These are phyloP conservation scores for Psilocybe azurescens DNA, from an alignment of 768 basidiomycete genomes.

Conservation along the genomic window DNA sequence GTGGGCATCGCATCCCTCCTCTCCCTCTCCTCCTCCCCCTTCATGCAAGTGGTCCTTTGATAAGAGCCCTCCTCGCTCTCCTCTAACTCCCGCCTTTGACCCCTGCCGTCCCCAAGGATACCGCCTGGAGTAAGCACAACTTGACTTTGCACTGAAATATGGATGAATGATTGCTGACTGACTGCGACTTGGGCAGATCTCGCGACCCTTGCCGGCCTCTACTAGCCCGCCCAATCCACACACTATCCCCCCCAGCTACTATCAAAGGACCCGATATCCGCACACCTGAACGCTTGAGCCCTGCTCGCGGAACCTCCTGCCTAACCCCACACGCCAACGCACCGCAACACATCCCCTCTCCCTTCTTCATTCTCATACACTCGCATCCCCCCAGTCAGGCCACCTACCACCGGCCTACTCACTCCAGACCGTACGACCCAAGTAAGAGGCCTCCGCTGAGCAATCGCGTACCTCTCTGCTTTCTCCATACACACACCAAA, in stretches of 20 bases:
- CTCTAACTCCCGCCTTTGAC: conserved; percentile 11
- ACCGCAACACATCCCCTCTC: conserved; percentile 11
- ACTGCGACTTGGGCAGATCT: not conserved
- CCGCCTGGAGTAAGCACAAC: conserved; percentile 32
- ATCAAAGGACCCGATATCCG: conserved; percentile 8
- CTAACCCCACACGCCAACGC: conserved; percentile 5
- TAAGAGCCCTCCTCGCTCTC: conserved; percentile 16
- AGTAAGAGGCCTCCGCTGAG: conserved; percentile 46
- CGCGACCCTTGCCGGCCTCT: conserved; percentile 11
- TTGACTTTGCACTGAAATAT: not conserved
- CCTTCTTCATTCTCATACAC: conserved; percentile 3
- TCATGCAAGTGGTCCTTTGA: conserved; percentile 27
- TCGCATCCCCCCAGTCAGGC: not conserved
- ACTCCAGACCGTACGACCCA: conserved; percentile 19
- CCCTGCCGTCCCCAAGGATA: conserved; percentile 34
- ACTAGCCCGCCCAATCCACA: not conserved
- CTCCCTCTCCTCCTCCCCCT: conserved; percentile 5
- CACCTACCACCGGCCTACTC: not conserved
- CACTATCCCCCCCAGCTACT: not conserved
- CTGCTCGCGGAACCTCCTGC: conserved; percentile 57
- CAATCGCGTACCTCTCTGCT: conserved; percentile 43
- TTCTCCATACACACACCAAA: not conserved
- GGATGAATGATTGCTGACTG: not conserved
- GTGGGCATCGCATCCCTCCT: not conserved
- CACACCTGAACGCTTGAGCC: conserved; percentile 63